Conservation (phyloP, 306 rosid species). For the Prinsepia uniflora region DNA sequence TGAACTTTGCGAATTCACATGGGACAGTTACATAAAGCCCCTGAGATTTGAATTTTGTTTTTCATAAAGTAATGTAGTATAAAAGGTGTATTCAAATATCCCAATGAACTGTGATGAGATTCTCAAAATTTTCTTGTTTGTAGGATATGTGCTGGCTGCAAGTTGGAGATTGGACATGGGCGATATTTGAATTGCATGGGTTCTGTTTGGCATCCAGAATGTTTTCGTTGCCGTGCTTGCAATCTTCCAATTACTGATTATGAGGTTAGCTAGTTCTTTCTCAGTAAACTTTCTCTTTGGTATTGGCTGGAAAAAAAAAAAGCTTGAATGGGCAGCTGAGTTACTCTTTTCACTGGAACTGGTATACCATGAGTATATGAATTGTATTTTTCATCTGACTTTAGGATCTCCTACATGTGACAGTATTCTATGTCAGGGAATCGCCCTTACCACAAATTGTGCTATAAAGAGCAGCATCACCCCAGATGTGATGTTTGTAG, state of each 20-base stretch:
- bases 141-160: conserved; percentile 95
- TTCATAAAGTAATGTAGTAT: neutral
- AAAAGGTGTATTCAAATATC: conserved; percentile 2
- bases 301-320: conserved; percentile 14
- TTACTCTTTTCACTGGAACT: neutral
- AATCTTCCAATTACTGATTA: conserved; percentile 79
- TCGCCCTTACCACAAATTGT: conserved; percentile 79
- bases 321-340: conserved; percentile 6
- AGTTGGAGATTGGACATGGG: conserved; percentile 65
- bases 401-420: conserved; percentile 22
- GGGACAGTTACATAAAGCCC: neutral
- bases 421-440: conserved; percentile 83
- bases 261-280: conserved; percentile 49
- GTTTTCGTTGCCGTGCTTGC: conserved; percentile 76
- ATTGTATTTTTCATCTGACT: neutral
- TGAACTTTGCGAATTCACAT: neutral
- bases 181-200: conserved; percentile 75
- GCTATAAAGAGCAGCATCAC: conserved; percentile 86
- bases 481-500: conserved; percentile 94
- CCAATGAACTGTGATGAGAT: conserved; percentile 2
- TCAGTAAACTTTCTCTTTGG: conserved; percentile 11
- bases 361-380: neutral
- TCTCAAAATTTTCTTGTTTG: conserved; percentile 26
- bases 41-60: conserved; percentile 1
- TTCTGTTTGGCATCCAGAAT: conserved; percentile 88